Evolutionary conservation across 2,329 filamentous ascomycete genomes (phyloP).

Genomic region (Rhynchosporium secalis): DNA sequence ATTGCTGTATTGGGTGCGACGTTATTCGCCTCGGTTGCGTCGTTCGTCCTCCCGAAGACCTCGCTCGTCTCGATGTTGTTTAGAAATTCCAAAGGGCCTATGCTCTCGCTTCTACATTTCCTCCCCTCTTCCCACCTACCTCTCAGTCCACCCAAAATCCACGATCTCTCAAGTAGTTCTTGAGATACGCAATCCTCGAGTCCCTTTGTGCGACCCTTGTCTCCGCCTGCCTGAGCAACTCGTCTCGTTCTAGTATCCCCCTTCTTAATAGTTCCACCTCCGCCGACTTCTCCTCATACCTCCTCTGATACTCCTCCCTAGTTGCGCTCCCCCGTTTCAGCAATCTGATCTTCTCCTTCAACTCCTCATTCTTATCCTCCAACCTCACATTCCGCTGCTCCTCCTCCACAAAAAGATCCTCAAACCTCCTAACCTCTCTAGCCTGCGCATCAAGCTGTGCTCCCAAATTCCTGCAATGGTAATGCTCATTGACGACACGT

Average conservation of each 20-base stretch:
- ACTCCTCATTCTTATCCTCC: slow-evolving; percentile 23
- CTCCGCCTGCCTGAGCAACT: slow-evolving; percentile 22
- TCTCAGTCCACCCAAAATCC: slow-evolving; percentile 29
- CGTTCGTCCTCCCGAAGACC: not conserved
- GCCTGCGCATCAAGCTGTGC: slow-evolving; percentile 24
- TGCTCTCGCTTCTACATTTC: not conserved
- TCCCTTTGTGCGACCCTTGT: slow-evolving; percentile 28
- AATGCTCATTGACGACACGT: slow-evolving; percentile 25
- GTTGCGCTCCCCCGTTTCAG: slow-evolving; percentile 25
- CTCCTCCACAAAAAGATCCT: slow-evolving; percentile 24
- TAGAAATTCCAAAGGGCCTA: too few species aligned
- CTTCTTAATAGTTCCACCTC: slow-evolving; percentile 30
- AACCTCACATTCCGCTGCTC: slow-evolving; percentile 21
- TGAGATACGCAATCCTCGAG: slow-evolving; percentile 26
- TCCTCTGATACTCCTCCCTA: slow-evolving; percentile 21
- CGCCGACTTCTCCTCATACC: slow-evolving; percentile 31
- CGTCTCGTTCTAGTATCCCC: slow-evolving; percentile 25
- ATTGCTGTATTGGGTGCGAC: not conserved
- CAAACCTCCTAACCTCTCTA: slow-evolving; percentile 18
- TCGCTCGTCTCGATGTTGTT: not conserved
- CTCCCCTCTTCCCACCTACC: not conserved
- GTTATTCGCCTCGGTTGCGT: slow-evolving; percentile 1
- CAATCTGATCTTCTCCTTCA: slow-evolving; percentile 29
- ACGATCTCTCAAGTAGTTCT: slow-evolving; percentile 23
- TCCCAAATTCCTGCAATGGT: slow-evolving; percentile 24